phyloP scores from a whole-genome alignment of 164 flowering plant genomes.

The Cinnamomum micranthum region DNA sequence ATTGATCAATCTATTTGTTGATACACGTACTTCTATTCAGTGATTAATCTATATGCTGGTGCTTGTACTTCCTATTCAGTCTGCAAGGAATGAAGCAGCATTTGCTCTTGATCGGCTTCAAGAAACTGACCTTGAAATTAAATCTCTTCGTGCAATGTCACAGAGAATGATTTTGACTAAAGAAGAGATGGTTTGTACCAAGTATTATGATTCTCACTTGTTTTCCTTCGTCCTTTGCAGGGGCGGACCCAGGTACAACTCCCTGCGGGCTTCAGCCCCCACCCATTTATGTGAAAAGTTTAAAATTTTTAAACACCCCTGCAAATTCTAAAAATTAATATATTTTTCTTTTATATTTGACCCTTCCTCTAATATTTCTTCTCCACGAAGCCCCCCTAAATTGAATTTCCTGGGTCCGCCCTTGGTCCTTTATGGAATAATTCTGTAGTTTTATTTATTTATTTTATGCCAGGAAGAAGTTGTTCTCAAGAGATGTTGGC shows the following conservation, averaged over 20 bases:
- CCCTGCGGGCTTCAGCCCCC: too few relatives aligned
- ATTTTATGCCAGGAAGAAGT: constrained; percentile 71
- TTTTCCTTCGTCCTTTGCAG: neutral
- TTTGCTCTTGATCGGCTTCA: constrained; percentile 64
- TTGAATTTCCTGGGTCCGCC: too few relatives aligned
- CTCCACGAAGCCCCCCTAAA: too few relatives aligned
- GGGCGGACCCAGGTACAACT: too few relatives aligned
- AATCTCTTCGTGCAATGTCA: constrained; percentile 51
- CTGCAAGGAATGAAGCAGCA: constrained; percentile 67
- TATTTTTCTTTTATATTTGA: too few relatives aligned
- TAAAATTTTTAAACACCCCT: too few relatives aligned
- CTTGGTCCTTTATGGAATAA: too few relatives aligned
- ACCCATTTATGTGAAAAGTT: too few relatives aligned
- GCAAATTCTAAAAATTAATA: too few relatives aligned
- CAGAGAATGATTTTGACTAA: constrained; percentile 65
- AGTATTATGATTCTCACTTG: neutral
- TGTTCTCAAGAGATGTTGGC: constrained; percentile 98
- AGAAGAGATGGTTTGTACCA: constrained; percentile 76
- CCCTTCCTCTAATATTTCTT: too few relatives aligned
- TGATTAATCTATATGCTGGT: neutral
- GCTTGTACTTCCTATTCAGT: constrained; percentile 29
- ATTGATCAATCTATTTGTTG: neutral
- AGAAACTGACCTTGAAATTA: constrained; percentile 57
- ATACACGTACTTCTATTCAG: constrained; percentile 9
- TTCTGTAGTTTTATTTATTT: neutral